Evolutionary conservation across 768 basidiomycete genomes (phyloP), one percentile per base, ranked within the genome.

Genomic region (Auriscalpium vulgare): DNA sequence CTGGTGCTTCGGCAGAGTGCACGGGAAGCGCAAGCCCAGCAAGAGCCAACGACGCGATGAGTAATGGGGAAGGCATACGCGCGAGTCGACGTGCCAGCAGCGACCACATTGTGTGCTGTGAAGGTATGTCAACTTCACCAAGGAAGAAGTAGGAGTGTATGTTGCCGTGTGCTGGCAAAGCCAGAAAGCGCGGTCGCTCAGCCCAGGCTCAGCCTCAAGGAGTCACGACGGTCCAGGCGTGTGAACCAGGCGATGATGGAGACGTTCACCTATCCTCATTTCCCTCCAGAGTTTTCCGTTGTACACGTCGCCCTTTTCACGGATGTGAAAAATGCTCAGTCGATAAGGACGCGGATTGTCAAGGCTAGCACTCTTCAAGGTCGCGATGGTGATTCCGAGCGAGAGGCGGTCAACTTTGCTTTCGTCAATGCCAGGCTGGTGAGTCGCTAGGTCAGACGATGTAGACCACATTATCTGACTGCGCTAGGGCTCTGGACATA

Each of bases 381-480:
- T 0, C 68, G 68, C 1, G 75, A 77, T 8, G 91, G 91, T 17
- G 82, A 89, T 29, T 63, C 61, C 13, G 87, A 90, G 63, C 79
- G 91, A 51, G 82, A 81, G 34, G 79, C 80, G n/a, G 79, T 97
- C 62, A 91, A 94, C 64, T 97, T 90, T 71, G 88, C 89, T 0
- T 97, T 97, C 69, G 75, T 98, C 65, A 88, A 97, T 67, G 91
- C 90, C 19, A 76, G 75, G 37, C 79, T 92, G 65, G 93, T 95
- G 59, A 58, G 88, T 69, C 61, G 34, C 9, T 37, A 40, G 9
- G 17, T 9, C 23, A 36, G 60, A 47, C 14, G 49, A 17, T 49
- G 2, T 19, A 2, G 56, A 36, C 14, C n/a, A 23, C 55, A 17
- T 14, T 49, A 11, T 8, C 16, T 47, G 57, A 57, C 43, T 57